A percentile compares a stretch with the other conserved stretches of the same genome.
phyloP scores from a whole-genome alignment of 192 early-diverging fungal species.

The Coemansia aciculifera region DNA sequence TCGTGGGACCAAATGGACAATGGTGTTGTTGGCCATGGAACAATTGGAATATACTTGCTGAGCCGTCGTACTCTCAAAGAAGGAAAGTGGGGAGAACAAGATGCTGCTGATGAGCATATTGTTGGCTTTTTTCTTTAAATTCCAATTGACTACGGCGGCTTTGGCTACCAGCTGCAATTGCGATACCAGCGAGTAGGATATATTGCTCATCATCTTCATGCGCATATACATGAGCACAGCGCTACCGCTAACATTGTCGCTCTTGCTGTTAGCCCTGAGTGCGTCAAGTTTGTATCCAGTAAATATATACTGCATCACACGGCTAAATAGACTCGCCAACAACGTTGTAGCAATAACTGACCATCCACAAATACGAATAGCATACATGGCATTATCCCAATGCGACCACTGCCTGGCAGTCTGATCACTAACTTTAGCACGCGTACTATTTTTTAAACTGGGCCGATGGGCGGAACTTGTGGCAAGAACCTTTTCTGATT shows the following conservation, averaged over 20 bases:
- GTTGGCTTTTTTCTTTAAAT: background rate
- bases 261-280: background rate
- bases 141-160: background rate
- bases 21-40: background rate
- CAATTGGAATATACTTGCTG: background rate
- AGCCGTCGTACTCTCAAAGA: background rate
- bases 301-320: background rate
- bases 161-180: background rate
- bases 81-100: background rate
- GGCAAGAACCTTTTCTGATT: background rate
- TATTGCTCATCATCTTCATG: background rate
- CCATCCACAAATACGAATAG: slow-evolving; percentile 10
- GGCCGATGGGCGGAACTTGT: background rate
- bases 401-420: background rate
- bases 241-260: background rate
- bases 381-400: slow-evolving; percentile 60
- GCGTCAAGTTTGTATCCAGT: slow-evolving; percentile 8
- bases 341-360: background rate
- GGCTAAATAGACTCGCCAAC: background rate
- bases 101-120: background rate
- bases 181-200: background rate
- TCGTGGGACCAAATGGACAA: background rate
- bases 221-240: background rate
- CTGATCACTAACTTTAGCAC: background rate
- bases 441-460: background rate